Evolutionary conservation across 805 yeast genomes (phyloP).

Genomic region (Zygotorulaspora chibaensis): DNA sequence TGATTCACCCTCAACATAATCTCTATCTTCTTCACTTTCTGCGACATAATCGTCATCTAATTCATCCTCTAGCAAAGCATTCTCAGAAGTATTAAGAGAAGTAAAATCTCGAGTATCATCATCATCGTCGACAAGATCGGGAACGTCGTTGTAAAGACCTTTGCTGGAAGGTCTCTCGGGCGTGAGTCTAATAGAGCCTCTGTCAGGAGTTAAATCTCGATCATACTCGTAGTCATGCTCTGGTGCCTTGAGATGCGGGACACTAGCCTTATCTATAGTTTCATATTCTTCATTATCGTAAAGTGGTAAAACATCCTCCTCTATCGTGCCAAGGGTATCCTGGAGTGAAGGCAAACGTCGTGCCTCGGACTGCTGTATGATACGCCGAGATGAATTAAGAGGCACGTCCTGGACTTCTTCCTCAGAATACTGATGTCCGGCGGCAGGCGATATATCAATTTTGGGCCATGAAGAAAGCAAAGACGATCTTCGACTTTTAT

Average conservation of each 20-base stretch:
- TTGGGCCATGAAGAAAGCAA: constrained; percentile 9
- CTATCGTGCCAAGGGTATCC: constrained; percentile 1
- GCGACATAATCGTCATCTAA: constrained; percentile 19
- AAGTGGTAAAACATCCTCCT: constrained; percentile 1
- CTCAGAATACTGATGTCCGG: not conserved
- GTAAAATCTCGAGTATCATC: constrained; percentile 36
- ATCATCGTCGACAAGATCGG: constrained; percentile 82
- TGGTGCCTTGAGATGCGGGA: not conserved
- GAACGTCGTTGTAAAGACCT: constrained; percentile 48
- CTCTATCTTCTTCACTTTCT: constrained; percentile 33
- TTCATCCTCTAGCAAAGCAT: constrained; percentile 31
- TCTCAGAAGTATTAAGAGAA: constrained; percentile 33
- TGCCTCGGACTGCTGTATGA: not conserved
- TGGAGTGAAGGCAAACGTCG: not conserved
- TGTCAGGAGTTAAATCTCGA: constrained; percentile 8
- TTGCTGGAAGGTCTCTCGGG: constrained; percentile 15
- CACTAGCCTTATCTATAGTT: not conserved
- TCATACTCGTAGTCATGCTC: constrained; percentile 2
- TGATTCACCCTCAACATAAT: constrained; percentile 29
- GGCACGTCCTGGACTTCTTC: not conserved
- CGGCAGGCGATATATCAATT: not conserved
- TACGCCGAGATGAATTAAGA: not conserved
- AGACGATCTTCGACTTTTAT: constrained; percentile 24
- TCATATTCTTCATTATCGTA: not conserved
- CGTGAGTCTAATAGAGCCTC: constrained; percentile 17